Percentiles rank a stretch among this genome's conserved stretches.
phyloP scores from a whole-genome alignment of 1,284 basidiomycete genomes.

The Coniferiporia weirii region DNA sequence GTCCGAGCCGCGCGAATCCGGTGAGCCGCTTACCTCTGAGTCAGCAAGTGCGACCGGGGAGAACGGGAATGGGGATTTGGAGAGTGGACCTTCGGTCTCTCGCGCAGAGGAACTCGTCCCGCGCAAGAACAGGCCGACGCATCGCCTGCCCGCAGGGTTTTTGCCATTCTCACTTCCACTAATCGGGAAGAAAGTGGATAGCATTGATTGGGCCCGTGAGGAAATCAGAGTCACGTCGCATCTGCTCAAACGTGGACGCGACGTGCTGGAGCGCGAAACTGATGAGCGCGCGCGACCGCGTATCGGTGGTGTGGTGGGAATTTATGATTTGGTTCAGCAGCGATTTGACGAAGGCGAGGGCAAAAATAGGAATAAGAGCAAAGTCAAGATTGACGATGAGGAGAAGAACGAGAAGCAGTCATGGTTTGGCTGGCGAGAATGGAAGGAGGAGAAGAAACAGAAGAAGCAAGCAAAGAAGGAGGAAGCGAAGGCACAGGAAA shows the following conservation, averaged over 20 bases:
- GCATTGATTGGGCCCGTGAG: slow-evolving; percentile 83
- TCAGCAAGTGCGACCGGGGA: slow-evolving; percentile 19
- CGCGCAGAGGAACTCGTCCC: slow-evolving; percentile 61
- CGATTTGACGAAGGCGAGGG: too few relatives aligned
- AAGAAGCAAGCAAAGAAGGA: slow-evolving; percentile 13
- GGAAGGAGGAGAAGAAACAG: background rate
- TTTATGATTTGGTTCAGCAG: background rate
- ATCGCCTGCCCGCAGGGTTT: slow-evolving; percentile 59
- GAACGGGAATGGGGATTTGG: slow-evolving; percentile 41
- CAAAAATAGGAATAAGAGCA: too few relatives aligned
- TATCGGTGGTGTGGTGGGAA: slow-evolving; percentile 11
- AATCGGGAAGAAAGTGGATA: slow-evolving; percentile 81
- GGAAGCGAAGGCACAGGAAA: background rate
- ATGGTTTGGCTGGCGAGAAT: slow-evolving; percentile 14
- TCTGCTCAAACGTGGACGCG: slow-evolving; percentile 47
- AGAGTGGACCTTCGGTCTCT: slow-evolving; percentile 25
- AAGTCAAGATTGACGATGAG: slow-evolving; percentile 8
- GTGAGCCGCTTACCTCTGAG: slow-evolving; percentile 19
- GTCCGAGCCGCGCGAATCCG: background rate
- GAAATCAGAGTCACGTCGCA: slow-evolving; percentile 55
- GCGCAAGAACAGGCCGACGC: slow-evolving; percentile 68
- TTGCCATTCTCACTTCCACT: slow-evolving; percentile 60
- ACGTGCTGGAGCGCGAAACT: slow-evolving; percentile 26
- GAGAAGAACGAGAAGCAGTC: slow-evolving; percentile 21
- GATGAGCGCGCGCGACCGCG: slow-evolving; percentile 10